These are phyloP conservation scores for Lagenidium sp. DNA, from an alignment of 352 stramenopile genomes.

Conservation along the genomic window DNA sequence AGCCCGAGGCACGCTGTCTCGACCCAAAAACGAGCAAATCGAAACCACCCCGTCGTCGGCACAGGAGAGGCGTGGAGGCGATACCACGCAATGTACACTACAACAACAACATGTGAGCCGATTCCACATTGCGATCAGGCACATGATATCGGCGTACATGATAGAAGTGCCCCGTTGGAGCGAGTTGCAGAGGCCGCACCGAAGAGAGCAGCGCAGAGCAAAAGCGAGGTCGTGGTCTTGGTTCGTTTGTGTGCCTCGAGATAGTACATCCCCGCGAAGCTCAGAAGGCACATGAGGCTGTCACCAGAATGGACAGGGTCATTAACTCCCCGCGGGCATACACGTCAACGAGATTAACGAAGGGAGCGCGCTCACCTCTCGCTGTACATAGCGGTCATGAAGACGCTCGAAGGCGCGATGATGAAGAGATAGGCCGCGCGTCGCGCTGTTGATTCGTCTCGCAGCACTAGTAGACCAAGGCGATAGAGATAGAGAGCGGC, in stretches of 20 bases:
- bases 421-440: constrained; percentile 70
- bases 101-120: too few relatives aligned
- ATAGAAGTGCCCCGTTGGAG: constrained; percentile 75
- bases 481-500: constrained; percentile 65
- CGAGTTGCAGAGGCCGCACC: constrained; percentile 51
- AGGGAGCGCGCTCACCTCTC: constrained; percentile 35
- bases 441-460: constrained; percentile 38
- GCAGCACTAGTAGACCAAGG: constrained; percentile 43
- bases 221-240: constrained; percentile 8
- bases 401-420: constrained; percentile 67
- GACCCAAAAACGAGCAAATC: constrained; percentile 51
- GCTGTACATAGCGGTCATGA: constrained; percentile 75
- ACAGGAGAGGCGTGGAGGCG: constrained; percentile 44
- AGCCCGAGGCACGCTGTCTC: constrained; percentile 46
- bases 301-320: neutral
- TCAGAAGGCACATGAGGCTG: constrained; percentile 71
- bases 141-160: constrained; percentile 35
- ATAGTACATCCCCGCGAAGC: constrained; percentile 67
- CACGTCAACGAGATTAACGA: neutral
- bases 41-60: constrained; percentile 7
- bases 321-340: neutral
- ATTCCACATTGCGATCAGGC: too few relatives aligned
- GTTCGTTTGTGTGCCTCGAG: constrained; percentile 23
- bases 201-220: constrained; percentile 38
- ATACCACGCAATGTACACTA: constrained; percentile 75